Evolutionary conservation across 805 yeast species (phyloP).

Genomic region (Kazachstania bromeliacearum): DNA sequence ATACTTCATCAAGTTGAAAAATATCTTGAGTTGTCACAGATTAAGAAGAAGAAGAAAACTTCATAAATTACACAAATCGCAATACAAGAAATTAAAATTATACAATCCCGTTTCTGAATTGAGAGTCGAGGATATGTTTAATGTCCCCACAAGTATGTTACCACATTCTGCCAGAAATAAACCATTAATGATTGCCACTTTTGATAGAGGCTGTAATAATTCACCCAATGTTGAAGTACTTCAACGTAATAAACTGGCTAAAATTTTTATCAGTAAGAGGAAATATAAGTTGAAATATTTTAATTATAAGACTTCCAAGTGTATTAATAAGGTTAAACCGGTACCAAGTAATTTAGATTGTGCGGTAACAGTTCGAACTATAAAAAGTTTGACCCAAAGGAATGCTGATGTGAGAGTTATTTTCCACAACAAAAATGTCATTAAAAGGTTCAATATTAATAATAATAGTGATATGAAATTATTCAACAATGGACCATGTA

Average conservation of each 20-base stretch:
- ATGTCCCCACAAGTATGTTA: slow-evolving; percentile 15
- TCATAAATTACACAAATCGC: slow-evolving; percentile 13
- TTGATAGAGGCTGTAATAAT: slow-evolving; percentile 20
- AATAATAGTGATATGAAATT: slow-evolving; percentile 2
- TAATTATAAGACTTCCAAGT: slow-evolving; percentile 8
- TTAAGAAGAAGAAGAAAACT: slow-evolving; percentile 19
- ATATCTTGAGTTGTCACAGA: slow-evolving; percentile 11
- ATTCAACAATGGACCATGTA: too few relatives aligned
- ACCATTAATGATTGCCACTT: slow-evolving; percentile 26
- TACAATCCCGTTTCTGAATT: slow-evolving; percentile 14
- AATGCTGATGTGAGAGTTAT: slow-evolving; percentile 26
- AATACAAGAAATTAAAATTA: slow-evolving; percentile 4
- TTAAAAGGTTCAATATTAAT: slow-evolving; percentile 13
- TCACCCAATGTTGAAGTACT: slow-evolving; percentile 21
- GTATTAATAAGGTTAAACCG: slow-evolving; percentile 2
- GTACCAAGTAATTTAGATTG: slow-evolving; percentile 7
- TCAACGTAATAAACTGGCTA: slow-evolving; percentile 17
- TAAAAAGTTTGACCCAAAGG: slow-evolving; percentile 15
- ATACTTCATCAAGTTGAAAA: slow-evolving; percentile 10
- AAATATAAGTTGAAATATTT: slow-evolving; percentile 19
- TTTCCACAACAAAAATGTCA: slow-evolving; percentile 20
- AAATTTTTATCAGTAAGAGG: slow-evolving; percentile 18
- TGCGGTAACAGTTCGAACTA: slow-evolving; percentile 17
- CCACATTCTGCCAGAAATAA: slow-evolving; percentile 13
- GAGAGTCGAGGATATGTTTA: slow-evolving; percentile 20